phyloP scores from a whole-genome alignment of 2,329 filamentous ascomycete species.

The Verticillium dahliae region DNA sequence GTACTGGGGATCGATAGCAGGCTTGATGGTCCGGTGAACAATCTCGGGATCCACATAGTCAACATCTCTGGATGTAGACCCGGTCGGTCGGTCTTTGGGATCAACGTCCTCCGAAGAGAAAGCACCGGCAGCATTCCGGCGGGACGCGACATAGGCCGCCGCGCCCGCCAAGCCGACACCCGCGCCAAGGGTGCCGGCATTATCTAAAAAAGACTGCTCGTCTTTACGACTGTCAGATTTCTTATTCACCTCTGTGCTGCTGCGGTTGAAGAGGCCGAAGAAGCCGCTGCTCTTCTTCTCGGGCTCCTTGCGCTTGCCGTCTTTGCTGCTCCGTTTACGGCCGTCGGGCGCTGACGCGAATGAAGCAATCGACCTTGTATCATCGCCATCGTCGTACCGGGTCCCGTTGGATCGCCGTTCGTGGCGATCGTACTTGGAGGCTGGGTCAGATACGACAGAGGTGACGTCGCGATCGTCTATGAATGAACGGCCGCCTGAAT shows the following conservation, averaged over 20 bases:
- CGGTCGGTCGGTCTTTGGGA: constrained; percentile 2
- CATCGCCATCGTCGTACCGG: constrained; percentile 35
- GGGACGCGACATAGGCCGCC: constrained; percentile 33
- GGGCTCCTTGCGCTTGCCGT: constrained; percentile 28
- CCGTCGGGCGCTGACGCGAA: constrained; percentile 25
- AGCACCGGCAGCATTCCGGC: constrained; percentile 39
- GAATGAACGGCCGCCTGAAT: constrained; percentile 30
- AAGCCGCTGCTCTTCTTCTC: constrained; percentile 37
- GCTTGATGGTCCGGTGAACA: constrained; percentile 50
- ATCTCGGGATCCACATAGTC: constrained; percentile 52
- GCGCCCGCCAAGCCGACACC: constrained; percentile 57
- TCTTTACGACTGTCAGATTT: constrained; percentile 27
- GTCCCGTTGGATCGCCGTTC: constrained; percentile 30
- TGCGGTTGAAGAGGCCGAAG: constrained; percentile 35
- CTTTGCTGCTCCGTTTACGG: constrained; percentile 24
- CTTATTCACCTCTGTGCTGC: constrained; percentile 26
- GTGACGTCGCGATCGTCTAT: constrained; percentile 37
- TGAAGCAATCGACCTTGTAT: constrained; percentile 38
- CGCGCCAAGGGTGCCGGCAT: constrained; percentile 63
- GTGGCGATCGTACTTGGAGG: constrained; percentile 22
- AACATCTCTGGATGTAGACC: constrained; percentile 14
- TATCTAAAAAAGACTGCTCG: constrained; percentile 57
- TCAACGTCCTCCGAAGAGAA: constrained; percentile 30
- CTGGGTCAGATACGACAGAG: constrained; percentile 42
- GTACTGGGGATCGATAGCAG: constrained; percentile 60